Percentiles rank a stretch among this genome's conserved stretches.
phyloP scores from a whole-genome alignment of 1,284 basidiomycete genomes.

The Pyrrhoderma noxium region DNA sequence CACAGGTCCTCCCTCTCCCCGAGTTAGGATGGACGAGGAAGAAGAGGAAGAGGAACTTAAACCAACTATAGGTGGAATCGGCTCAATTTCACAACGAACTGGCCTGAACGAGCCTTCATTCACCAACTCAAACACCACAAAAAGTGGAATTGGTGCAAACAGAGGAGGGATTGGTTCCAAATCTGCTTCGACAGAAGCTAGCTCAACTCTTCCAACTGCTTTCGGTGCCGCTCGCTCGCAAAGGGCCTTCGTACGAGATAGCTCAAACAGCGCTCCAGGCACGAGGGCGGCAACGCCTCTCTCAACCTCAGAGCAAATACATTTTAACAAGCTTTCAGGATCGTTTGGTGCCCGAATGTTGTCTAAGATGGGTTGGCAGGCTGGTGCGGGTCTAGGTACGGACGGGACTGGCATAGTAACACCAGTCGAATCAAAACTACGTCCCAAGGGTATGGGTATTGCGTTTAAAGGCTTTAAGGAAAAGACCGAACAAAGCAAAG shows the following conservation, averaged over 20 bases:
- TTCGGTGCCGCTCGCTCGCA: slow-evolving; percentile 38
- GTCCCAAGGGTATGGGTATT: slow-evolving; percentile 81
- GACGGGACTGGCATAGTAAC: slow-evolving; percentile 80
- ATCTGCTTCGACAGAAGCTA: slow-evolving; percentile 13
- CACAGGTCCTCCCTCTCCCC: slow-evolving; percentile 46
- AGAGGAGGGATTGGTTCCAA: slow-evolving; percentile 33
- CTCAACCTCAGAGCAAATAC: slow-evolving; percentile 57
- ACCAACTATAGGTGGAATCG: slow-evolving; percentile 46
- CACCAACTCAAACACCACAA: slow-evolving; percentile 12
- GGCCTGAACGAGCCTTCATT: slow-evolving; percentile 21
- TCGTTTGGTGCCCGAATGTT: slow-evolving; percentile 83
- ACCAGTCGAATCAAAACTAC: slow-evolving; percentile 79
- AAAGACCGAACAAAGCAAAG: slow-evolving; percentile 81
- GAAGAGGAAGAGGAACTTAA: slow-evolving; percentile 39
- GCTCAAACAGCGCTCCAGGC: slow-evolving; percentile 32
- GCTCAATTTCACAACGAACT: slow-evolving; percentile 26
- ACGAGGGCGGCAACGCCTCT: slow-evolving; percentile 47
- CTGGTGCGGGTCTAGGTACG: slow-evolving; percentile 76
- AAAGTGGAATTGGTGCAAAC: slow-evolving; percentile 20
- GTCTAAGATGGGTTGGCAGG: slow-evolving; percentile 91
- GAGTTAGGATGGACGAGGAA: slow-evolving; percentile 33
- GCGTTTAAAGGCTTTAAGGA: slow-evolving; percentile 82
- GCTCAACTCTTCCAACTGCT: slow-evolving; percentile 33
- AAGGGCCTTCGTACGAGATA: slow-evolving; percentile 51
- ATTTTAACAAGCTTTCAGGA: slow-evolving; percentile 73